A percentile compares a stretch with the other conserved stretches of the same genome.
phyloP scores from a whole-genome alignment of 164 flowering plant genomes.

The Berberis vulgaris region DNA sequence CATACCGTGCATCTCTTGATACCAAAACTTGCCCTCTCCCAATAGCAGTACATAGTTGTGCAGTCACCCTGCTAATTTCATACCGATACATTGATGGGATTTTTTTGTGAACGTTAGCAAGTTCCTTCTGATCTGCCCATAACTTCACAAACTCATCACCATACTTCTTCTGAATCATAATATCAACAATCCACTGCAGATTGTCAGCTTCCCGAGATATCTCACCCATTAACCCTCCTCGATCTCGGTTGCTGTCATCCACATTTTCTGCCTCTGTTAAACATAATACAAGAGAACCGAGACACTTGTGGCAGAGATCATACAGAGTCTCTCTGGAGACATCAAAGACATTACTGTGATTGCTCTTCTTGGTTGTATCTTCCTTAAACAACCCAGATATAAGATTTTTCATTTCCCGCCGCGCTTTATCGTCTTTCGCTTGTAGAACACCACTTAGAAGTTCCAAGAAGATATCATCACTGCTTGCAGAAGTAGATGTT shows the following conservation, averaged over 20 bases:
- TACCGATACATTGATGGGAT: constrained; percentile 71
- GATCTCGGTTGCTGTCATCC: constrained; percentile 45
- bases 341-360: constrained; percentile 20
- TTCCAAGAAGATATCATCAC: constrained; percentile 45
- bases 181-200: constrained; percentile 76
- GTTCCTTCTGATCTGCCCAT: constrained; percentile 92
- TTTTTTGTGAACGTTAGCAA: constrained; percentile 69
- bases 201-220: constrained; percentile 86
- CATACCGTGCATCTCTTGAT: constrained; percentile 47
- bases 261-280: constrained; percentile 49
- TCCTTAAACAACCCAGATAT: constrained; percentile 59
- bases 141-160: constrained; percentile 77
- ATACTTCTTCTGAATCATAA: constrained; percentile 54
- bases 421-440: constrained; percentile 83
- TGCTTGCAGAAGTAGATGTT: constrained; percentile 40
- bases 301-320: constrained; percentile 61
- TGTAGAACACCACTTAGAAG: constrained; percentile 53
- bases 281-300: constrained; percentile 56
- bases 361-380: constrained; percentile 21
- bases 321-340: constrained; percentile 64
- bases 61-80: constrained; percentile 81
- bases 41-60: constrained; percentile 67
- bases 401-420: constrained; percentile 70
- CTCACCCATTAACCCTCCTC: constrained; percentile 59
- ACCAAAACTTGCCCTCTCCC: constrained; percentile 74